phyloP scores from a whole-genome alignment of 371 early-diverging fungal species.

The Mucor circinelloides region DNA sequence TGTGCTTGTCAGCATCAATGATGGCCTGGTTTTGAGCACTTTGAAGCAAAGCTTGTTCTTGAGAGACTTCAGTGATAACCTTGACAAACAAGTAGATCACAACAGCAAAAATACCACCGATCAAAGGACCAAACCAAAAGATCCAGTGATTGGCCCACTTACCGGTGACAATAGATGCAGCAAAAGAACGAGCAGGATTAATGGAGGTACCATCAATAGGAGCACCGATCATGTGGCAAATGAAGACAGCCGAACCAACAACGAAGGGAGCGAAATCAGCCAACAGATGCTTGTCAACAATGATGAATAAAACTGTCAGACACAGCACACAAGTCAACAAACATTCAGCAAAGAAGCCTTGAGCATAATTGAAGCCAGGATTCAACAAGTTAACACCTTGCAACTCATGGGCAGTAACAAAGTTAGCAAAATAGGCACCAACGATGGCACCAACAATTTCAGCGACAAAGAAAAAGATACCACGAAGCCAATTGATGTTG shows the following conservation, averaged over 20 bases:
- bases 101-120: conserved; percentile 22
- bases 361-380: conserved; percentile 35
- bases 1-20: background rate
- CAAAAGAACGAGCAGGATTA: conserved; percentile 68
- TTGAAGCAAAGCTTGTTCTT: conserved; percentile 10
- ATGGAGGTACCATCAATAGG: conserved; percentile 51
- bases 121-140: conserved; percentile 56
- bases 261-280: conserved; percentile 52
- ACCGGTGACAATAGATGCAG: conserved; percentile 55
- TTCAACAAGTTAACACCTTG: conserved; percentile 41
- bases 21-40: conserved; percentile 5
- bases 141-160: conserved; percentile 57
- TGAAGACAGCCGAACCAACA: conserved; percentile 53
- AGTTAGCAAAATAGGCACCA: conserved; percentile 49
- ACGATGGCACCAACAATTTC: conserved; percentile 56
- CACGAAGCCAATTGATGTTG: conserved; percentile 43
- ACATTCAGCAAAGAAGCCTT: conserved; percentile 54
- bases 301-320: conserved; percentile 45
- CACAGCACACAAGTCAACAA: conserved; percentile 52
- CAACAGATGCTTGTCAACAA: conserved; percentile 47
- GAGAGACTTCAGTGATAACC: conserved; percentile 10
- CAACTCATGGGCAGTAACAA: conserved; percentile 36
- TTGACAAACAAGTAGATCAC: conserved; percentile 13
- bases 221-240: conserved; percentile 53
- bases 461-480: conserved; percentile 49